Evolutionary conservation across 768 basidiomycete genomes (phyloP).

Genomic region (Amanita thiersii): DNA sequence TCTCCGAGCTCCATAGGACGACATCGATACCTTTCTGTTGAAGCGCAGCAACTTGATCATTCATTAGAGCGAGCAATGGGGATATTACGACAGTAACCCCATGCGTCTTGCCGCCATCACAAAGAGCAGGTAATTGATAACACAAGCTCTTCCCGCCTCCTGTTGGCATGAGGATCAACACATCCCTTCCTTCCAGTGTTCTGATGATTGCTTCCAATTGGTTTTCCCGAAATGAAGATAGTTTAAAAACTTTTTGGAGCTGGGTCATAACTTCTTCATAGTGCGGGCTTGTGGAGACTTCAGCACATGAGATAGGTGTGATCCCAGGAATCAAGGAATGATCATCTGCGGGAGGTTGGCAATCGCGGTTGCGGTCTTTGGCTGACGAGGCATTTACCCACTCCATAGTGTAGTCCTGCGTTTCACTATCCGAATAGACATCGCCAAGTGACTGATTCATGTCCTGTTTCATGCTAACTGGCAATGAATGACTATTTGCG

Average conservation of each 20-base stretch:
- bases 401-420: neutral
- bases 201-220: constrained; percentile 84
- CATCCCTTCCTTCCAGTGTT: constrained; percentile 73
- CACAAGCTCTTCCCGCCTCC: constrained; percentile 89
- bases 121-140: constrained; percentile 87
- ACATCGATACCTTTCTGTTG: constrained; percentile 58
- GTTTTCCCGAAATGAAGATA: constrained; percentile 67
- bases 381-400: too few relatives aligned
- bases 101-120: constrained; percentile 55
- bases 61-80: constrained; percentile 83
- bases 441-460: neutral
- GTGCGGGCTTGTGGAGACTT: constrained; percentile 17
- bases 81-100: constrained; percentile 89
- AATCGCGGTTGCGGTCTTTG: constrained; percentile 2
- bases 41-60: constrained; percentile 77
- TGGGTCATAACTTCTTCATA: constrained; percentile 45
- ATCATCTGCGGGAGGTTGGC: neutral
- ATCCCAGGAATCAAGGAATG: constrained; percentile 10
- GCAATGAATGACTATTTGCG: too few relatives aligned
- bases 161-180: constrained; percentile 95
- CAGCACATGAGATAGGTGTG: constrained; percentile 7
- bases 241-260: constrained; percentile 51
- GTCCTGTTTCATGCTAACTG: neutral
- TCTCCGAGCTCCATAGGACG: constrained; percentile 58
- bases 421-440: neutral